These are phyloP conservation scores for Podila horticola DNA, from an alignment of 192 early-diverging fungal species.

Conservation along the genomic window DNA sequence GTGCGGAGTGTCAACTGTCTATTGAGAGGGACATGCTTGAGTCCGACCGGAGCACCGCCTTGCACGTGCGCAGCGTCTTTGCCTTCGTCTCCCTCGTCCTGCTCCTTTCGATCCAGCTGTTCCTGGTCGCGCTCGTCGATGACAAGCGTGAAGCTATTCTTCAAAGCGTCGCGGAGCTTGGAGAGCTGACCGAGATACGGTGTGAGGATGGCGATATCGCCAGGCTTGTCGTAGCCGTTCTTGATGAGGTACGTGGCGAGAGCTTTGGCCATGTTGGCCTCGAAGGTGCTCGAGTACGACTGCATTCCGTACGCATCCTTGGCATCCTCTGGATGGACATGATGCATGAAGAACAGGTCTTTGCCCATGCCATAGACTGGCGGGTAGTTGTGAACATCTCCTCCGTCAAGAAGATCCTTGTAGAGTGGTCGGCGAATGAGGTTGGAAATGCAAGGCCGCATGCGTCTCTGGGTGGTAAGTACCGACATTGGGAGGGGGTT, in stretches of 20 bases:
- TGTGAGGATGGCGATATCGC: conserved; percentile 64
- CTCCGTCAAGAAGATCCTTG: conserved; percentile 53
- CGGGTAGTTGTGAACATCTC: conserved; percentile 27
- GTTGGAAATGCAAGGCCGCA: conserved; percentile 62
- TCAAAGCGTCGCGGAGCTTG: conserved; percentile 50
- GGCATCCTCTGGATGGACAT: conserved; percentile 55
- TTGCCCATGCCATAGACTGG: conserved; percentile 52
- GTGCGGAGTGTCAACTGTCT: conserved; percentile 53
- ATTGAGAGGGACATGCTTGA: conserved; percentile 25
- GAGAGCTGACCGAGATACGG: conserved; percentile 65
- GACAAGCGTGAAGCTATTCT: conserved; percentile 28
- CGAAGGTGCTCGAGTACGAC: conserved; percentile 58
- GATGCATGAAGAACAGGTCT: conserved; percentile 62
- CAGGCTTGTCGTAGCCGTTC: conserved; percentile 57
- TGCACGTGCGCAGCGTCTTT: not conserved
- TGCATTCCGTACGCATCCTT: conserved; percentile 52
- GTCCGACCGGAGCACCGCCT: not conserved
- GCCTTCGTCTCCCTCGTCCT: conserved; percentile 9
- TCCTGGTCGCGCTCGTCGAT: conserved; percentile 55
- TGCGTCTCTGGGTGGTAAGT: conserved; percentile 60
- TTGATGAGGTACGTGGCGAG: conserved; percentile 59
- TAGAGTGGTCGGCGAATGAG: conserved; percentile 61
- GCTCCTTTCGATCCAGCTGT: conserved; percentile 28
- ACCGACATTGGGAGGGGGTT: conserved; percentile 52
- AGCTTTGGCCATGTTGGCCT: conserved; percentile 60